Percentiles rank a stretch among this genome's conserved stretches.
Conservation (phyloP, 495 filamentous ascomycete genomes). For the Wilcoxina mikolae region DNA sequence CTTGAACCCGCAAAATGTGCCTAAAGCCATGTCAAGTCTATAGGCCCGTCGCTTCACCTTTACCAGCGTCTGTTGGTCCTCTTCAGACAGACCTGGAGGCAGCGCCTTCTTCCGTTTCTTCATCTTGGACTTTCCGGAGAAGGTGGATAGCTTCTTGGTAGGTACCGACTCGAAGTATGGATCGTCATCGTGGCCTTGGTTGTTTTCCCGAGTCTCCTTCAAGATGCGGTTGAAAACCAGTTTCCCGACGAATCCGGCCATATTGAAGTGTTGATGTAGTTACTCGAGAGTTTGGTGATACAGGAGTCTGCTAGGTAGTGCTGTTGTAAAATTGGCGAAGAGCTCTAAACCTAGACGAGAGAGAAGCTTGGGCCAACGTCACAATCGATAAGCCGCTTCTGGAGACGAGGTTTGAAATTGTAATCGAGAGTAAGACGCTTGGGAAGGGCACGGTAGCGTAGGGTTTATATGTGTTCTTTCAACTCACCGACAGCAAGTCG, state of each 20-base stretch:
- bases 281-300: no score
- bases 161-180: slow-evolving; percentile 62
- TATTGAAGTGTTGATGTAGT: slow-evolving; percentile 19
- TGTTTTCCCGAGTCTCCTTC: slow-evolving; percentile 48
- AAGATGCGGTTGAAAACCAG: slow-evolving; percentile 52
- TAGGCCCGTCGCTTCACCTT: slow-evolving; percentile 70
- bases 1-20: slow-evolving; percentile 56
- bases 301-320: no score
- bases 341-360: no score
- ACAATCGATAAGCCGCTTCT: no score
- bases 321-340: no score
- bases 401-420: no score
- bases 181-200: slow-evolving; percentile 51
- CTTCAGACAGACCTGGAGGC: slow-evolving; percentile 55
- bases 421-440: no score
- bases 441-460: no score
- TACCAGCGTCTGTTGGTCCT: slow-evolving; percentile 66
- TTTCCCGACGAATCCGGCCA: slow-evolving; percentile 41
- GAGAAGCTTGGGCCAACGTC: no score
- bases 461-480: no score
- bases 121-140: slow-evolving; percentile 36
- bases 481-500: no score
- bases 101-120: slow-evolving; percentile 54
- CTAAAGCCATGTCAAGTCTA: slow-evolving; percentile 61
- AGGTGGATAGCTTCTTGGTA: slow-evolving; percentile 48